These are phyloP conservation scores for Luffa aegyptiaca DNA, from an alignment of 306 rosid species.

Conservation along the genomic window DNA sequence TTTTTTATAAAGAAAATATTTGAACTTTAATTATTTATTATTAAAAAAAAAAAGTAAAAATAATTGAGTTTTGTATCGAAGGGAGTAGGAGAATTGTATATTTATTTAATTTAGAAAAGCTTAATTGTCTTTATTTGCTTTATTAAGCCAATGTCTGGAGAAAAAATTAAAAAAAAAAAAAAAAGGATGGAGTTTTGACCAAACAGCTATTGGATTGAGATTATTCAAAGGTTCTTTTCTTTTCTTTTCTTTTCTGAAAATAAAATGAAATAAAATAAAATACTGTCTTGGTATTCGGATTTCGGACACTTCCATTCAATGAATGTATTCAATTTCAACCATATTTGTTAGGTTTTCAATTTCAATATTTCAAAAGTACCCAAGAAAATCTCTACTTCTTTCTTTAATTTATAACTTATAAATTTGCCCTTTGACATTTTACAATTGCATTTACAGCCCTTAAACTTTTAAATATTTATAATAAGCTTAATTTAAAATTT, in stretches of 20 bases:
- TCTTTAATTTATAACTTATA: no score
- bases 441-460: no score
- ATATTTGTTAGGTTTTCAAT: not conserved
- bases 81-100: not conserved
- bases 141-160: not conserved
- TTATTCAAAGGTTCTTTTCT: not conserved
- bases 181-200: not conserved
- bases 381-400: not conserved
- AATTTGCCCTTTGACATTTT: no score
- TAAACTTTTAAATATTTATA: no score
- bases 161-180: not conserved
- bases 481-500: no score
- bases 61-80: not conserved
- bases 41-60: not conserved
- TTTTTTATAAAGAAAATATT: not conserved
- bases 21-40: not conserved
- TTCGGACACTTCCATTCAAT: not conserved
- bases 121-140: slow-evolving; percentile 4
- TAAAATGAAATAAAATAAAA: not conserved
- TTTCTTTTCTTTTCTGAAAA: not conserved
- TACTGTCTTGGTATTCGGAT: not conserved
- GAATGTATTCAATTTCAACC: not conserved
- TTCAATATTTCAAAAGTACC: not conserved
- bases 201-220: not conserved
- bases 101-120: not conserved